These are phyloP conservation scores for Phalaenopsis hybrid DNA, from an alignment of 116 monocot species.

Conservation along the genomic window DNA sequence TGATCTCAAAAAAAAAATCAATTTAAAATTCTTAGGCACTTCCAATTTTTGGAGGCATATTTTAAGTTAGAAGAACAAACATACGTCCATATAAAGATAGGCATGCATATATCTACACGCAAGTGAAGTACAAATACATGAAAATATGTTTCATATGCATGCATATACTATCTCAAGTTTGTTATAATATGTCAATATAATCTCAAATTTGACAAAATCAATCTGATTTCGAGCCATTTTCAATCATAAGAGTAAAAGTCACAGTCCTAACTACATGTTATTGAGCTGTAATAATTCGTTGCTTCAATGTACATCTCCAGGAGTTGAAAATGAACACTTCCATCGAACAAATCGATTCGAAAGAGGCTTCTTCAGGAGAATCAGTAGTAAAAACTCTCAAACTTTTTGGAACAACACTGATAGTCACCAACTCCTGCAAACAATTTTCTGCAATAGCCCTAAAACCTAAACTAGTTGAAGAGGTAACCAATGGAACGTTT, in stretches of 20 bases:
- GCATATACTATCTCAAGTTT: background rate
- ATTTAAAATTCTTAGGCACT: background rate
- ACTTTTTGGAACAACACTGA: conserved; percentile 11
- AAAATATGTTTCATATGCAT: background rate
- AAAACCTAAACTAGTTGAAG: background rate
- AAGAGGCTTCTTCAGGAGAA: conserved; percentile 18
- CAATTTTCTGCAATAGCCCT: background rate
- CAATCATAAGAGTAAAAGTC: background rate
- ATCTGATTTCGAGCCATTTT: background rate
- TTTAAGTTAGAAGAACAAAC: no score
- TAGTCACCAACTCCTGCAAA: background rate
- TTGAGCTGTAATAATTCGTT: background rate
- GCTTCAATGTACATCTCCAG: conserved; percentile 10
- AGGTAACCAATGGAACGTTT: background rate
- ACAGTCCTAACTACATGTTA: background rate
- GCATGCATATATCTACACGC: background rate
- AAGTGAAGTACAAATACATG: no score
- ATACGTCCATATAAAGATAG: background rate
- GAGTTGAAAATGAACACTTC: conserved; percentile 8
- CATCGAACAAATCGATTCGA: background rate
- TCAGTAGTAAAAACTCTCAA: background rate
- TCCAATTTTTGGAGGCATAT: background rate
- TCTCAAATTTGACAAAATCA: background rate
- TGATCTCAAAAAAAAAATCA: no score
- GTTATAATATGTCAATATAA: background rate